Evolutionary conservation across 805 yeast genomes (phyloP).

Genomic region (Schizosaccharomyces japonicus): DNA sequence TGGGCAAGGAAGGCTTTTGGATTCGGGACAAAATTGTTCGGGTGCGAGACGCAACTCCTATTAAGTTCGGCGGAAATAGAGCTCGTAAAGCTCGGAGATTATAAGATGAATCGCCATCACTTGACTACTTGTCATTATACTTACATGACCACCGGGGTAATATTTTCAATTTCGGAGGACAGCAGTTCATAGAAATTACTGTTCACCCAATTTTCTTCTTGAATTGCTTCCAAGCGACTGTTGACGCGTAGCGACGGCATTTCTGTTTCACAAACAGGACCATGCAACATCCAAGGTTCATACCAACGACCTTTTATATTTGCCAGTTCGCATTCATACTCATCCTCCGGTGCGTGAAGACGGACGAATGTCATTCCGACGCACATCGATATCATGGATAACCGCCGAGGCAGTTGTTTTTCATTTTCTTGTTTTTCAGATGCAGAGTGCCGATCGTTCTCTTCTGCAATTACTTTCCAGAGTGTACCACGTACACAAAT

Average conservation of each 20-base stretch:
- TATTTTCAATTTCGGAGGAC: not conserved
- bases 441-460: not conserved
- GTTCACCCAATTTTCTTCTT: not conserved
- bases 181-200: not conserved
- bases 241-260: not conserved
- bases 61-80: conserved; percentile 3
- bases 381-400: not conserved
- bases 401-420: not conserved
- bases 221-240: not conserved
- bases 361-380: not conserved
- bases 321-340: not conserved
- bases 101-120: not conserved
- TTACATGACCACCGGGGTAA: not conserved
- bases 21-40: not conserved
- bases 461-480: not conserved
- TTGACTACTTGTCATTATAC: not conserved
- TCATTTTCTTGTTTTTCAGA: not conserved
- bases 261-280: not conserved
- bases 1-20: not conserved
- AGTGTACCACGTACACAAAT: not conserved
- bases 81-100: not conserved
- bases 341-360: not conserved
- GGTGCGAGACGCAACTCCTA: not conserved
- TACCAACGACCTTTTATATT: not conserved
- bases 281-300: not conserved